Conservation (phyloP, 2,329 filamentous ascomycete genomes). For the Cladophialophora immunda region DNA sequence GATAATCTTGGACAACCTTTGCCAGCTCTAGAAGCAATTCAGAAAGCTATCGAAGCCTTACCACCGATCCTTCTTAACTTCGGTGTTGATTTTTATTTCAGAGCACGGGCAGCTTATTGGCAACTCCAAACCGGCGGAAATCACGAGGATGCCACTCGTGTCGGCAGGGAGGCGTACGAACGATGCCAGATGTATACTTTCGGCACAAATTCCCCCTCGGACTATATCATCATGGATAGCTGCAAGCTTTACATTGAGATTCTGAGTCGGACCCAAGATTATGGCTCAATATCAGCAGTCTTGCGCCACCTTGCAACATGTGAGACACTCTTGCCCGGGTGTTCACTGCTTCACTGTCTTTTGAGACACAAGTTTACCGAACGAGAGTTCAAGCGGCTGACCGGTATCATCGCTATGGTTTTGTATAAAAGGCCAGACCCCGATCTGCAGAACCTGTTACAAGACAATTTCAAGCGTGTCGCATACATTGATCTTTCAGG, state of each 20-base stretch:
- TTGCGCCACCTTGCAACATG: conserved; percentile 12
- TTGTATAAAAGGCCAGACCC: neutral
- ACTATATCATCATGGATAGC: conserved; percentile 17
- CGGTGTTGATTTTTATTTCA: conserved; percentile 22
- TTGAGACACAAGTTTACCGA: conserved; percentile 15
- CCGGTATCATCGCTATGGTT: conserved; percentile 14
- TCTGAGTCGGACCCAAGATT: conserved; percentile 6
- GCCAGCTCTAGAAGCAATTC: conserved; percentile 23
- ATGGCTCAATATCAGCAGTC: conserved; percentile 14
- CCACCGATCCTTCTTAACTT: conserved; percentile 1
- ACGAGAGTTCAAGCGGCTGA: conserved; percentile 12
- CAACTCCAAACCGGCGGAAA: conserved; percentile 3
- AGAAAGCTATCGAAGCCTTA: conserved; percentile 22
- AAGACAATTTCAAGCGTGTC: conserved; percentile 12
- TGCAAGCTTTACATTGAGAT: conserved; percentile 22
- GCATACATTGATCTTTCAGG: conserved; percentile 4
- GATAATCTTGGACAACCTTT: conserved; percentile 24
- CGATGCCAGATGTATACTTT: conserved; percentile 9
- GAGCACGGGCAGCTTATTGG: conserved; percentile 13
- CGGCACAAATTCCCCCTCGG: conserved; percentile 7
- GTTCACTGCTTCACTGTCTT: conserved; percentile 7
- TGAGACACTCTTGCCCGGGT: conserved; percentile 9
- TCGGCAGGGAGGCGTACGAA: conserved; percentile 20
- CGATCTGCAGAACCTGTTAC: conserved; percentile 7
- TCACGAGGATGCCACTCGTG: conserved; percentile 15